Evolutionary conservation across 768 basidiomycete species (phyloP), one percentile per base, ranked within the genome.

Genomic region (Calocera cornea): DNA sequence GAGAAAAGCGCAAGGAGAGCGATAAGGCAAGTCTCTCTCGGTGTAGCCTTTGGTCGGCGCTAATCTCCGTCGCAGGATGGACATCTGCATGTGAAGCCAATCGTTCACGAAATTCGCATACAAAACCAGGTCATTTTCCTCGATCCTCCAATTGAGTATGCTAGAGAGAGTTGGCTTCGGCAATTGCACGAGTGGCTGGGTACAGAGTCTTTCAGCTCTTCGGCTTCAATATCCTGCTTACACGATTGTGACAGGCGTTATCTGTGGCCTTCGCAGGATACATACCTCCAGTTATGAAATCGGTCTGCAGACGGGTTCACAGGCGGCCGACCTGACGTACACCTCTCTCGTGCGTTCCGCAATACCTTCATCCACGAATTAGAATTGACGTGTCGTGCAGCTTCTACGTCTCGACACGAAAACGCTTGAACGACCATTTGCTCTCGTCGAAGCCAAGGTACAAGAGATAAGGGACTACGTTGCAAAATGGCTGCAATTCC

Each of bases 101-200:
- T 97, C 67, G 82, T 95, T 7, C 95, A 98, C 76, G 95, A 98
- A 76, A 90, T 98, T 70, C 85, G 95, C 77, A 97, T 98, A 83
- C 90, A 95, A 74, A 97, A 99, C 75, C 97, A 99, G 75, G 92
- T 97, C 70, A 97, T 99, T 76, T 98, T 97, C 80, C 82, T 98
- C 65, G 95, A 98, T 75, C 97, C 97, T 31, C 97, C 97, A 68
- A 92, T 97, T 79, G 95, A 98, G 76, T 85, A 90, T 72, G 93
- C 95, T 0, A 86, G 95, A 44, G 85, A 89, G 64, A 88, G 84
- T 10, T 97, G 95, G 95, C 83, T 95, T 69, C 83, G 82, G 50
- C 90, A 95, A 74, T 78, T 97, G 69, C 95, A 98, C 72, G 87
- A 89, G 68, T 92, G 92, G 87, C 80, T 97, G 16, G 91, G 90